A percentile compares a stretch with the other conserved stretches of the same genome.
These are phyloP conservation scores for Collariella sp. DNA, from an alignment of 495 filamentous ascomycete genomes.

Conservation along the genomic window DNA sequence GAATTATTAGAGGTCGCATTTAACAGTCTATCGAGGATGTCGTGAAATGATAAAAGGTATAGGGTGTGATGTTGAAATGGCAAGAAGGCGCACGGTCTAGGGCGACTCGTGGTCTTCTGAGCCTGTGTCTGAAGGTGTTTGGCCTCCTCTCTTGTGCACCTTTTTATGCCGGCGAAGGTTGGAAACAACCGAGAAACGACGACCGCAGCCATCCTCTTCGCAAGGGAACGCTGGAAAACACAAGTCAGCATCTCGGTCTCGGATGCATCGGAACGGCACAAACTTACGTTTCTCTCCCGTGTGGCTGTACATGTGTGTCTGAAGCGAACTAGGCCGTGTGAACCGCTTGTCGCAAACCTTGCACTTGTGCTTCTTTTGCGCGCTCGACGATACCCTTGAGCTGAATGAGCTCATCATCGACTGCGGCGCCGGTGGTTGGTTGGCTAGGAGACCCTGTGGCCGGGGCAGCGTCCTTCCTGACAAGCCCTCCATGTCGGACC, in stretches of 20 bases:
- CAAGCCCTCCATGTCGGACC: constrained; percentile 72
- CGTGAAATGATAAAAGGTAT: constrained; percentile 4
- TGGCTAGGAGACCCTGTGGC: constrained; percentile 60
- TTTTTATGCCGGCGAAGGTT: constrained; percentile 93
- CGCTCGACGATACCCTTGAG: constrained; percentile 90
- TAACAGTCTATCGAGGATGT: constrained; percentile 21
- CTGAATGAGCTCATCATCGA: constrained; percentile 99
- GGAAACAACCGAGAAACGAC: constrained; percentile 96
- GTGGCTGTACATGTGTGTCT: constrained; percentile 99
- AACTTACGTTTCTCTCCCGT: constrained; percentile 97
- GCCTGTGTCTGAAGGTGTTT: constrained; percentile 47
- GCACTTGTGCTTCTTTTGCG: constrained; percentile 99
- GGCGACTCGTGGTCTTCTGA: constrained; percentile 44
- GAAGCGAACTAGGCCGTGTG: constrained; percentile 88
- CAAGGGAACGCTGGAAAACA: constrained; percentile 69
- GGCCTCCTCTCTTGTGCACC: constrained; percentile 71
- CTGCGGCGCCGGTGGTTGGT: constrained; percentile 73
- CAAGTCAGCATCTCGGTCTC: constrained; percentile 14
- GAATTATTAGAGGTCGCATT: constrained; percentile 19
- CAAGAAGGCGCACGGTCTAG: constrained; percentile 12
- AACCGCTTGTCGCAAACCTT: constrained; percentile 99
- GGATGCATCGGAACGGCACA: neutral
- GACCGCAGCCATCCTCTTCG: constrained; percentile 89
- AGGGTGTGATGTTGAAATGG: constrained; percentile 8
- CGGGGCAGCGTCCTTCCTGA: constrained; percentile 75